phyloP scores from a whole-genome alignment of 108 stramenopile species.

The Schizochytrium sp. region DNA sequence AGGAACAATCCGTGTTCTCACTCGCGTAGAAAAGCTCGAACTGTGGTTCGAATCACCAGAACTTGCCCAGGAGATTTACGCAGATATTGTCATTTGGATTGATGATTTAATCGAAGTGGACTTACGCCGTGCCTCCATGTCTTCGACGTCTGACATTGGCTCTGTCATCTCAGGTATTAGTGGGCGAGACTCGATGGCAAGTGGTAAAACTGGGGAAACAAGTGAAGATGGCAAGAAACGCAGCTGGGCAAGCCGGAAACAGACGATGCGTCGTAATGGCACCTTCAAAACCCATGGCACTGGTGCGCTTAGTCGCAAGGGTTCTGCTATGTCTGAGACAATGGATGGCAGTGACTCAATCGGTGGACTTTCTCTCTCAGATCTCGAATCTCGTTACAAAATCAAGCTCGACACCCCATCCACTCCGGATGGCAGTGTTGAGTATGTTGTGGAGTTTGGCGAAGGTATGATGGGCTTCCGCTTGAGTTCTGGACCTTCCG shows the following conservation, averaged over 20 bases:
- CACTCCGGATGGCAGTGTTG: background rate
- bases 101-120: slow-evolving; percentile 48
- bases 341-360: slow-evolving; percentile 26
- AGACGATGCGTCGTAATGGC: slow-evolving; percentile 20
- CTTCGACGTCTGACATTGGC: background rate
- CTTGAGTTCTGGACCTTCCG: slow-evolving; percentile 49
- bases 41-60: background rate
- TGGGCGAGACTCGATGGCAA: background rate
- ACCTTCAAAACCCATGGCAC: slow-evolving; percentile 21
- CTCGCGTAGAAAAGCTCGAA: slow-evolving; percentile 52
- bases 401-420: slow-evolving; percentile 55
- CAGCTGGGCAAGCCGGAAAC: slow-evolving; percentile 38
- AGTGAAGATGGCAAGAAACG: slow-evolving; percentile 6
- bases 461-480: slow-evolving; percentile 61
- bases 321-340: background rate
- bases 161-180: slow-evolving; percentile 1
- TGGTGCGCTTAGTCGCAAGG: background rate
- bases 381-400: slow-evolving; percentile 23
- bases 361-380: slow-evolving; percentile 26
- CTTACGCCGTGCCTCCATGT: slow-evolving; percentile 34
- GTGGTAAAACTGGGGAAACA: background rate
- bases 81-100: slow-evolving; percentile 26
- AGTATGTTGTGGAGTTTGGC: slow-evolving; percentile 57
- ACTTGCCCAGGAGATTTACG: background rate
- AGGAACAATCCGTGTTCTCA: slow-evolving; percentile 55